Conservation (phyloP, 2,329 filamentous ascomycete genomes). For the Fusarium compactum region DNA sequence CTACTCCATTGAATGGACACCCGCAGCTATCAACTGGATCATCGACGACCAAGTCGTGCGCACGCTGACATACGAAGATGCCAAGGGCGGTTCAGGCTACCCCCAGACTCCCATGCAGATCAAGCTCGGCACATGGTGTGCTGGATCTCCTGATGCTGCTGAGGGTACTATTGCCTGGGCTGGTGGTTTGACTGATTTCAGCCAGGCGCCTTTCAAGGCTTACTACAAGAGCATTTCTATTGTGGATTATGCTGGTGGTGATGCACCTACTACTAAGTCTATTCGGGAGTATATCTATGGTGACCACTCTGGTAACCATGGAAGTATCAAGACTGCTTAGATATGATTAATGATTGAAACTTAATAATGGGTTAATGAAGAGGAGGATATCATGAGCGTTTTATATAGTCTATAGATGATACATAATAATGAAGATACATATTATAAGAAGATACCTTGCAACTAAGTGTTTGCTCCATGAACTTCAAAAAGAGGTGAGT, state of each 20-base stretch:
- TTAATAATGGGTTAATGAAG: constrained; percentile 29
- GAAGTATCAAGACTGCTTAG: constrained; percentile 54
- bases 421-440: background rate
- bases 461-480: too few species aligned
- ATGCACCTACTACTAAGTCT: constrained; percentile 46
- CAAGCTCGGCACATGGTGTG: constrained; percentile 76
- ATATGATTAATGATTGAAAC: background rate
- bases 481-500: too few species aligned
- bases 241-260: constrained; percentile 58
- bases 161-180: constrained; percentile 79
- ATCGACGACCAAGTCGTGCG: constrained; percentile 72
- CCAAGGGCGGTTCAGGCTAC: constrained; percentile 68
- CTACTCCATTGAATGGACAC: constrained; percentile 77
- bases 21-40: constrained; percentile 71
- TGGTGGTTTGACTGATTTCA: constrained; percentile 66
- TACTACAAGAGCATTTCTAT: constrained; percentile 61
- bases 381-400: constrained; percentile 14
- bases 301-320: constrained; percentile 56
- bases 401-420: constrained; percentile 15
- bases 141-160: constrained; percentile 66
- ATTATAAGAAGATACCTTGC: background rate
- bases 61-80: constrained; percentile 69
- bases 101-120: constrained; percentile 80
- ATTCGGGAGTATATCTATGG: constrained; percentile 58
- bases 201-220: constrained; percentile 57